A percentile compares a stretch with the other conserved stretches of the same genome.
Conservation (phyloP, 176 grass and related monocot genomes). For the Bolboschoenus planiculmis region DNA sequence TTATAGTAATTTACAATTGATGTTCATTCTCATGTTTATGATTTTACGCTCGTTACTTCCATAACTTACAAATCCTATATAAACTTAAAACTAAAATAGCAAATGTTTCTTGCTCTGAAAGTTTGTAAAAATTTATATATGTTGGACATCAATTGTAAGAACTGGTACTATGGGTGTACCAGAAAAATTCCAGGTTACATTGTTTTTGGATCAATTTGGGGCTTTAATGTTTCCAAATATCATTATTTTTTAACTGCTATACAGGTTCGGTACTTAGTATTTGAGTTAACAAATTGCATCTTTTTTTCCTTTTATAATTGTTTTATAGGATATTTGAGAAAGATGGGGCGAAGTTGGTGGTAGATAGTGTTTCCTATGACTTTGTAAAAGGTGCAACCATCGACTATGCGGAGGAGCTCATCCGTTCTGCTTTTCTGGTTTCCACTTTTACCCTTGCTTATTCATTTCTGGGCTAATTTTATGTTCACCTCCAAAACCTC, state of each 20-base stretch:
- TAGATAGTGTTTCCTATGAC: constrained; percentile 81
- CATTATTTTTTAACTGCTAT: not conserved
- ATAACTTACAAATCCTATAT: not conserved
- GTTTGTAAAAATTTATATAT: not conserved
- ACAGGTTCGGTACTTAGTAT: not conserved
- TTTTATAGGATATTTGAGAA: constrained; percentile 70
- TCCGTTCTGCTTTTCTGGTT: constrained; percentile 77
- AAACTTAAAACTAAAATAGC: not conserved
- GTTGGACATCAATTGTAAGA: not conserved
- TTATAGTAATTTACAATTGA: not conserved
- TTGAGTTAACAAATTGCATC: not conserved
- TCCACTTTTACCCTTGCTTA: not conserved
- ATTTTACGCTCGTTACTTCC: not conserved
- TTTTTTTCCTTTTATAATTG: not conserved
- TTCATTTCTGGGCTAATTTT: constrained; percentile 5
- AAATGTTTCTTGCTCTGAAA: not conserved
- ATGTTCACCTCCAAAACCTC: not conserved
- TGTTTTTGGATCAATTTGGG: not conserved
- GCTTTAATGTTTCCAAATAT: not conserved
- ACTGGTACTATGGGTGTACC: not conserved
- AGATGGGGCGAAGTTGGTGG: constrained; percentile 69
- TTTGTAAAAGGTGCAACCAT: constrained; percentile 87
- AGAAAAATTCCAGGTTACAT: not conserved
- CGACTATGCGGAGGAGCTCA: constrained; percentile 87
- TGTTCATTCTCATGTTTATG: not conserved